Conservation (phyloP, 2,329 filamentous ascomycete genomes). For the Ustulina deusta region DNA sequence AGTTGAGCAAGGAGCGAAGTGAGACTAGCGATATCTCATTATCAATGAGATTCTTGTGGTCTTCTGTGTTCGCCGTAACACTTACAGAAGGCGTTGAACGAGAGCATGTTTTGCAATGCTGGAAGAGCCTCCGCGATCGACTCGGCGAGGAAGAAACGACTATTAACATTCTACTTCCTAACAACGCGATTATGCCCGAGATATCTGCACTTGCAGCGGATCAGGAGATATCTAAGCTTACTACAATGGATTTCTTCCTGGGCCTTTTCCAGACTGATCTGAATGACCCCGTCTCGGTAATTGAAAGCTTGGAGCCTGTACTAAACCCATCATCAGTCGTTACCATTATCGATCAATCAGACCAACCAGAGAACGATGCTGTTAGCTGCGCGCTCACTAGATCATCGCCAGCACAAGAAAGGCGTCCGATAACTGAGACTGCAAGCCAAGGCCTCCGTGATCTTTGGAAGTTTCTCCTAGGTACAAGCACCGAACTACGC, state of each 20-base stretch:
- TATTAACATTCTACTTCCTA: slow-evolving; percentile 72
- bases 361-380: slow-evolving; percentile 39
- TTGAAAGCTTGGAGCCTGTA: slow-evolving; percentile 92
- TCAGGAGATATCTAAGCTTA: slow-evolving; percentile 89
- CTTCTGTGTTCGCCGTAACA: slow-evolving; percentile 65
- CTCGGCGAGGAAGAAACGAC: slow-evolving; percentile 56
- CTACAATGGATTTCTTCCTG: slow-evolving; percentile 96
- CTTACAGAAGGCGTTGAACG: slow-evolving; percentile 64
- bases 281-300: slow-evolving; percentile 83
- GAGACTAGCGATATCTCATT: slow-evolving; percentile 55
- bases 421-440: slow-evolving; percentile 62
- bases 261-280: slow-evolving; percentile 87
- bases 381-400: slow-evolving; percentile 34
- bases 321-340: slow-evolving; percentile 77
- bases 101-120: slow-evolving; percentile 69
- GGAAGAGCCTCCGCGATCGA: slow-evolving; percentile 68
- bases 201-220: slow-evolving; percentile 87
- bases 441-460: slow-evolving; percentile 74
- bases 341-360: slow-evolving; percentile 45
- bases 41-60: slow-evolving; percentile 68
- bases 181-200: slow-evolving; percentile 90
- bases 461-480: slow-evolving; percentile 85
- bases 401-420: slow-evolving; percentile 41
- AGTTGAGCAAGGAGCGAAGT: slow-evolving; percentile 56
- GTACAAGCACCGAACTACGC: slow-evolving; percentile 83